Evolutionary conservation across 2,329 filamentous ascomycete species (phyloP).

Genomic region (Hymenoscyphus repandus): DNA sequence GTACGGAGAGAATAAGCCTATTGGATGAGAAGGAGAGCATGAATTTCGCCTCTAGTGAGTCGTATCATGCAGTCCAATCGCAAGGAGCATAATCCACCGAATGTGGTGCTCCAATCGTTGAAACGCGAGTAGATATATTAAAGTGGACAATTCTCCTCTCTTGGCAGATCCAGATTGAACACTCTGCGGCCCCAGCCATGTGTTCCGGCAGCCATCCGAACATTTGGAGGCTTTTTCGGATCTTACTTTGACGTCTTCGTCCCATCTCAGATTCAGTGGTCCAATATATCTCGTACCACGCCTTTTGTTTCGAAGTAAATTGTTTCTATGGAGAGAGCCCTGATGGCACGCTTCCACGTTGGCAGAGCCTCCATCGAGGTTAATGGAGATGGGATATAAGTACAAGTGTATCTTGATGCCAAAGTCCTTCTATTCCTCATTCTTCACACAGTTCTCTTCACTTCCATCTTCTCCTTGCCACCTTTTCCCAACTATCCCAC

Average conservation of each 20-base stretch:
- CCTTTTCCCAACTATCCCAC: neutral
- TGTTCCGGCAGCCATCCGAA: no score
- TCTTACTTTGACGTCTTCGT: no score
- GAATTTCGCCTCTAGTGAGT: no score
- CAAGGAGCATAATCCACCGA: no score
- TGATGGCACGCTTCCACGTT: neutral
- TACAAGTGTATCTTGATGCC: neutral
- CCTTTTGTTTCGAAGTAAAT: constrained; percentile 2
- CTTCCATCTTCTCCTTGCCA: neutral
- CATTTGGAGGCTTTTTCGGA: no score
- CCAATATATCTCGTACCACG: neutral
- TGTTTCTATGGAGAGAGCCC: constrained; percentile 2
- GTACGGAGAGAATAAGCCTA: no score
- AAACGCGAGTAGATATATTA: neutral
- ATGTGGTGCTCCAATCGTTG: no score
- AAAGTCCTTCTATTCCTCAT: neutral
- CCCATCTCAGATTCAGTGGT: neutral
- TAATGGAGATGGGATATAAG: neutral
- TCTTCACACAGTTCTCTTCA: neutral
- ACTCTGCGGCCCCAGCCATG: no score
- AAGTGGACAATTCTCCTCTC: neutral
- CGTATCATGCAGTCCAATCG: no score
- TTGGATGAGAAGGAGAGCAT: no score
- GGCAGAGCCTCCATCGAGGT: neutral
- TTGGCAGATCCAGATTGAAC: no score